phyloP scores from a whole-genome alignment of 192 early-diverging fungal species.

The Chytriomyces sp. region DNA sequence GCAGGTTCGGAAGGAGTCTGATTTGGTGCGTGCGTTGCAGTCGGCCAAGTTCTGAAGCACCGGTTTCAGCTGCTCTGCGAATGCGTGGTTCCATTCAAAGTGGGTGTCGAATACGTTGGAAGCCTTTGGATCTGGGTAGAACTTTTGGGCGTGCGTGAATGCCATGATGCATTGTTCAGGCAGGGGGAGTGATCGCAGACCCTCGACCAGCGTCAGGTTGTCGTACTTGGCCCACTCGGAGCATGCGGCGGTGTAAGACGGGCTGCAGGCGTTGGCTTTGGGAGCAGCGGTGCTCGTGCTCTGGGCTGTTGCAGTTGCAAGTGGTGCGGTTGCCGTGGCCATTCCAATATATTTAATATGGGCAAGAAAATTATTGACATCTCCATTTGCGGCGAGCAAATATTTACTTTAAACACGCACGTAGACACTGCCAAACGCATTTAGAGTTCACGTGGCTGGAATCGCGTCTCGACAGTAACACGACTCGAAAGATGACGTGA shows the following conservation, averaged over 20 bases:
- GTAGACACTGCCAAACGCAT: too few species aligned
- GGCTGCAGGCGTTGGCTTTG: not conserved
- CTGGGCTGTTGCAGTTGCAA: not conserved
- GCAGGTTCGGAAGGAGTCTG: not conserved
- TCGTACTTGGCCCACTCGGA: not conserved
- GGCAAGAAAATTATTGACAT: too few species aligned
- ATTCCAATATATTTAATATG: not conserved
- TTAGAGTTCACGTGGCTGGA: too few species aligned
- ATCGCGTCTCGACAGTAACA: too few species aligned
- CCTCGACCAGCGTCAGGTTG: not conserved
- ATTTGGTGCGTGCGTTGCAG: not conserved
- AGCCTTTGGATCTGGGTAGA: not conserved
- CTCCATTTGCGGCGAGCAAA: too few species aligned
- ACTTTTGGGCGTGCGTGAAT: not conserved
- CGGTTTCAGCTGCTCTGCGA: not conserved
- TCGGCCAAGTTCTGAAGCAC: not conserved
- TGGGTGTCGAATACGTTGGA: not conserved
- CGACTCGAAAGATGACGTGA: too few species aligned
- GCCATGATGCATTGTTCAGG: not conserved
- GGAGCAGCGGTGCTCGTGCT: not conserved
- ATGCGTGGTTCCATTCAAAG: not conserved
- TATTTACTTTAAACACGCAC: too few species aligned
- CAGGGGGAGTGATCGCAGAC: not conserved
- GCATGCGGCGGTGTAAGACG: not conserved
- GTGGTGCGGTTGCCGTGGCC: not conserved